These are phyloP conservation scores for Colletotrichum sp. DNA, from an alignment of 2,329 filamentous ascomycete genomes.

Conservation along the genomic window DNA sequence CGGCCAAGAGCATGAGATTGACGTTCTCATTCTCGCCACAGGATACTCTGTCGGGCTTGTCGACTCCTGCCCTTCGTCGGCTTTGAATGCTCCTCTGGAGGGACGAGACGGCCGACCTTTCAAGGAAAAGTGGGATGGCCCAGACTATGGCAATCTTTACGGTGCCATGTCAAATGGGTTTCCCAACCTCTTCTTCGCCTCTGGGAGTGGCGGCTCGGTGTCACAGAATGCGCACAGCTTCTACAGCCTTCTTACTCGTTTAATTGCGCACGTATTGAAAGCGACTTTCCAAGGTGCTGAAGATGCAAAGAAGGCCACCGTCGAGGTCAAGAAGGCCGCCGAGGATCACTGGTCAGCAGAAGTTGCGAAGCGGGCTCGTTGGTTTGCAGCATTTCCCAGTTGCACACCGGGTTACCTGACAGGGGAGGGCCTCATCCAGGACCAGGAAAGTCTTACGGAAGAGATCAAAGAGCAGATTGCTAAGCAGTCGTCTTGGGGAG, in stretches of 20 bases:
- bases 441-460: neutral
- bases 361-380: neutral
- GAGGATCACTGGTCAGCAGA: neutral
- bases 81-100: neutral
- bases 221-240: neutral
- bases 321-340: neutral
- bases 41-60: neutral
- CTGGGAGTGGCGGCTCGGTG: neutral
- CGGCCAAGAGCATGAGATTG: neutral
- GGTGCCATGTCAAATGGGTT: neutral
- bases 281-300: neutral
- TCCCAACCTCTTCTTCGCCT: neutral
- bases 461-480: neutral
- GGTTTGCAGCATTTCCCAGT: neutral
- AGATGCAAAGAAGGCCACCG: neutral
- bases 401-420: neutral
- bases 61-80: neutral
- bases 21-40: neutral
- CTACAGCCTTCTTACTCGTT: neutral
- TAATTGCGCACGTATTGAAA: neutral
- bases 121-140: neutral
- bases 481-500: neutral
- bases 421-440: neutral
- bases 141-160: neutral
- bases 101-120: neutral